Conservation (phyloP, 1,139 yeast genomes). For the Candida sp. region DNA sequence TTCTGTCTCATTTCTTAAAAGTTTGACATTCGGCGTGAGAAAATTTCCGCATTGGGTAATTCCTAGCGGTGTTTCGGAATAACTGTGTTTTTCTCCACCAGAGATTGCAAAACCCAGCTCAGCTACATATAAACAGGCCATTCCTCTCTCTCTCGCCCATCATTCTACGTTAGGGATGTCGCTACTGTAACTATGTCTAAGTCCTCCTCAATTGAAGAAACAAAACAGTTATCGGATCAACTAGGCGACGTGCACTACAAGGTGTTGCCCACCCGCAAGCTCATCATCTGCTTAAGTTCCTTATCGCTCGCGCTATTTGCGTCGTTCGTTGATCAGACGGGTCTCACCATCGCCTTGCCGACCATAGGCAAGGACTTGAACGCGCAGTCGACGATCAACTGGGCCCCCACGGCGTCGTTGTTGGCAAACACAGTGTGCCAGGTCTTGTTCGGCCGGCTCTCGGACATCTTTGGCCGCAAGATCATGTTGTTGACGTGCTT, state of each 20-base stretch:
- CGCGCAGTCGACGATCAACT: conserved; percentile 42
- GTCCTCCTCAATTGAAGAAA: neutral
- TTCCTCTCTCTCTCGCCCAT: neutral
- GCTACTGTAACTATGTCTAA: neutral
- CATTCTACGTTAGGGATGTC: neutral
- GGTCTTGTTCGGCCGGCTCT: conserved; percentile 42
- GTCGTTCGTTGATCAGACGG: conserved; percentile 43
- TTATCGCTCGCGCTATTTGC: conserved; percentile 35
- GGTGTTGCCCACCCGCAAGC: conserved; percentile 26
- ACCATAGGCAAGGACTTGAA: conserved; percentile 39
- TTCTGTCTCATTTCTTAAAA: no score
- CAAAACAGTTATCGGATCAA: conserved; percentile 19
- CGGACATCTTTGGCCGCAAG: conserved; percentile 51
- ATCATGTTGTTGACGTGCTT: conserved; percentile 36
- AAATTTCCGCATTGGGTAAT: neutral
- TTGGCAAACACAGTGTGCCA: conserved; percentile 51
- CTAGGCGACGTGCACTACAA: conserved; percentile 34
- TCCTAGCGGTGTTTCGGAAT: neutral
- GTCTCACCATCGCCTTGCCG: conserved; percentile 48
- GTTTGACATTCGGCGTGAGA: no score
- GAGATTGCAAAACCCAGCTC: neutral
- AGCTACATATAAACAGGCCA: no score
- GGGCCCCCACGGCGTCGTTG: conserved; percentile 53
- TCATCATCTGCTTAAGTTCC: conserved; percentile 28
- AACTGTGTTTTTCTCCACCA: neutral